These are phyloP conservation scores for Phytophthora europaea DNA, from an alignment of 352 stramenopile species.

Conservation along the genomic window DNA sequence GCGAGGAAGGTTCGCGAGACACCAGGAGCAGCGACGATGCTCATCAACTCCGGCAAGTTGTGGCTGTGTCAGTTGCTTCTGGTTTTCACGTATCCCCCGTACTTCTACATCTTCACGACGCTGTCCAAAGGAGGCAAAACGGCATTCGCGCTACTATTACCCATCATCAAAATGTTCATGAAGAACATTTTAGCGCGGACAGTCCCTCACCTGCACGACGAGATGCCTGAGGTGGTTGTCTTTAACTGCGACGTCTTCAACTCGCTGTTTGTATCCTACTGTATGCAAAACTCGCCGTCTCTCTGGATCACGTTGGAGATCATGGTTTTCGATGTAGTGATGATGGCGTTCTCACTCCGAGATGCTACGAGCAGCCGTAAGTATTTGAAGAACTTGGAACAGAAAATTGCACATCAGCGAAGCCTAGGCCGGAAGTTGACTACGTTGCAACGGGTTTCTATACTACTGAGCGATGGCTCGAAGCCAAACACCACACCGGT, in stretches of 20 bases:
- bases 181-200: constrained; percentile 10
- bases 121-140: constrained; percentile 13
- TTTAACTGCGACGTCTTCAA: constrained; percentile 33
- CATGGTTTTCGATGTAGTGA: constrained; percentile 10
- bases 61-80: constrained; percentile 6
- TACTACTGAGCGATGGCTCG: not conserved
- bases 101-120: constrained; percentile 30
- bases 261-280: constrained; percentile 27
- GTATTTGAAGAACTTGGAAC: not conserved
- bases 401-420: not conserved
- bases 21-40: not conserved
- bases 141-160: constrained; percentile 33
- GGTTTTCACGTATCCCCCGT: constrained; percentile 31
- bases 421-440: not conserved
- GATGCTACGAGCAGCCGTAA: not conserved
- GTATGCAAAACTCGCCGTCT: constrained; percentile 30
- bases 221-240: constrained; percentile 25
- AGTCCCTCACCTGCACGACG: constrained; percentile 9
- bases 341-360: not conserved
- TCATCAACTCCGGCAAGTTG: constrained; percentile 15
- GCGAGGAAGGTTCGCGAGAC: not conserved
- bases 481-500: not conserved
- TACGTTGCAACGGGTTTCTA: not conserved
- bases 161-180: constrained; percentile 33
- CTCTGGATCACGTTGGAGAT: constrained; percentile 20